Percentiles rank a stretch among this genome's conserved stretches.
phyloP scores from a whole-genome alignment of 176 grass and related monocot genomes.

The Melocanna baccifera region DNA sequence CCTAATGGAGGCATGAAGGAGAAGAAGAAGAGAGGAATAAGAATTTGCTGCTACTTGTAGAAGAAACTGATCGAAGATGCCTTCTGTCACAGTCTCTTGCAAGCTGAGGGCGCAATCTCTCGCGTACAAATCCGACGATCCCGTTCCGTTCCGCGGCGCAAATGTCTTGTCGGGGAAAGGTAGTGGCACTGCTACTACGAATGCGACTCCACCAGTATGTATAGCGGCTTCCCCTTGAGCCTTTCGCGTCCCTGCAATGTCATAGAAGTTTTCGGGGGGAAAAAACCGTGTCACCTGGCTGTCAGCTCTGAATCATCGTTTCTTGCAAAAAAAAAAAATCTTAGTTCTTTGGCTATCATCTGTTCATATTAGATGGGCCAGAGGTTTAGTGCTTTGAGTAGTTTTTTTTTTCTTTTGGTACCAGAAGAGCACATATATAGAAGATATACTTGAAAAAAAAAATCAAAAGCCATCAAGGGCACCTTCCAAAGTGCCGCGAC shows the following conservation, averaged over 20 bases:
- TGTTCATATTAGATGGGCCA: not conserved
- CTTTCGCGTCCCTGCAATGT: conserved; percentile 55
- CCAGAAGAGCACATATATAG: not conserved
- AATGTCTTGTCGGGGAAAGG: not conserved
- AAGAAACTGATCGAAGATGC: not conserved
- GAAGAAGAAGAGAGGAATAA: not conserved
- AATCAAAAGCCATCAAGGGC: not conserved
- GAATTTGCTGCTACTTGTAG: not conserved
- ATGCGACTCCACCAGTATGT: conserved; percentile 49
- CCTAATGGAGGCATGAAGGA: not conserved
- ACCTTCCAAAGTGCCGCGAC: too few relatives aligned
- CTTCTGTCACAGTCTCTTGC: not conserved
- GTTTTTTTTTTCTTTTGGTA: not conserved
- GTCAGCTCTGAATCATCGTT: not conserved
- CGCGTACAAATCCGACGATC: not conserved
- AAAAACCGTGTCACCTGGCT: not conserved
- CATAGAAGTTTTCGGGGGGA: not conserved
- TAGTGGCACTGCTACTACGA: not conserved
- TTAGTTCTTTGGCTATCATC: not conserved
- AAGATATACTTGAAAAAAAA: not conserved
- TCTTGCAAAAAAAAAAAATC: not conserved
- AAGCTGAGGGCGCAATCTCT: not conserved
- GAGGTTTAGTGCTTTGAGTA: not conserved
- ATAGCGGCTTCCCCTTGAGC: conserved; percentile 58
- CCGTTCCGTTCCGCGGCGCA: not conserved